These are phyloP conservation scores for Toxoplasma gondii DNA, from an alignment of 169 alveolate genomes.

Conservation along the genomic window DNA sequence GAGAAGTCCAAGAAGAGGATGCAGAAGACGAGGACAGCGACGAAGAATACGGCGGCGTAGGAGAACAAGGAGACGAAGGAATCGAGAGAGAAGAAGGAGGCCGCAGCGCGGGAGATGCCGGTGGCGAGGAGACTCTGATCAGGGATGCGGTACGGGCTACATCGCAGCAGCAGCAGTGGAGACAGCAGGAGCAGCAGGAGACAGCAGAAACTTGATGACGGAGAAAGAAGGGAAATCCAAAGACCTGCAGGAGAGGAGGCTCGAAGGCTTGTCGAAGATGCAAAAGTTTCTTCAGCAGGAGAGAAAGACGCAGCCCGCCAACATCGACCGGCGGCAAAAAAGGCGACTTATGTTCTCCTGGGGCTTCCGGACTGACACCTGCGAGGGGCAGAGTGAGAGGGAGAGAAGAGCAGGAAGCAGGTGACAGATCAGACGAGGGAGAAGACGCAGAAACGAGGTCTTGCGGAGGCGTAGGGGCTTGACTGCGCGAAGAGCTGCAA, in stretches of 20 bases:
- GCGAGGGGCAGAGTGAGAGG: neutral
- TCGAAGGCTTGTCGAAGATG: conserved; percentile 1
- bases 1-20: neutral
- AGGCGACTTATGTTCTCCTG: neutral
- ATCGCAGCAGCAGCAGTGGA: conserved; percentile 21
- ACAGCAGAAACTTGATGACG: conserved; percentile 3
- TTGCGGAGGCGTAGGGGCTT: neutral
- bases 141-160: neutral
- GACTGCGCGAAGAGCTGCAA: no score
- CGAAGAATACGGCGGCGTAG: neutral
- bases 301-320: neutral
- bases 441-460: neutral
- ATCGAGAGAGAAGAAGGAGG: neutral
- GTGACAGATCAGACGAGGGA: neutral
- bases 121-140: neutral
- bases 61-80: neutral
- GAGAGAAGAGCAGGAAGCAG: neutral
- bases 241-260: neutral
- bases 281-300: conserved; percentile 4
- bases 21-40: neutral
- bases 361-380: neutral
- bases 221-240: conserved; percentile 14
- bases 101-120: neutral
- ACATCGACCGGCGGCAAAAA: neutral
- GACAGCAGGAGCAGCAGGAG: conserved; percentile 25